A percentile compares a stretch with the other conserved stretches of the same genome.
Evolutionary conservation across 1,284 basidiomycete species (phyloP).

Genomic region (Malassezia arunalokei): DNA sequence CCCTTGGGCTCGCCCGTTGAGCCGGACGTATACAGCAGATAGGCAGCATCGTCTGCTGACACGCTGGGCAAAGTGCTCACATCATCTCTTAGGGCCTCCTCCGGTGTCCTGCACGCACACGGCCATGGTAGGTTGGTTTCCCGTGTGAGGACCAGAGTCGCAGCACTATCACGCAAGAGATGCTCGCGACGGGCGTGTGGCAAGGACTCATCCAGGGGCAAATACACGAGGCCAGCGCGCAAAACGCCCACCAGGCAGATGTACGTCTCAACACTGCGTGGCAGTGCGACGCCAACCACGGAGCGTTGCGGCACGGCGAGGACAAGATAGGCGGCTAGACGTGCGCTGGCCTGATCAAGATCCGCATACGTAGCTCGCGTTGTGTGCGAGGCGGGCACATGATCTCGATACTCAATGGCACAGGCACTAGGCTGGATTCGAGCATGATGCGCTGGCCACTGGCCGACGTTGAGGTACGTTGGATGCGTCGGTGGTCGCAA

Average conservation of each 20-base stretch:
- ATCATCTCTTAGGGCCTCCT: background rate
- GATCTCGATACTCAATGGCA: background rate
- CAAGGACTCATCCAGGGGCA: slow-evolving; percentile 44
- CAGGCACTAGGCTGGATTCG: background rate
- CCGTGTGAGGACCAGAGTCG: slow-evolving; percentile 18
- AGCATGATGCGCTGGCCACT: background rate
- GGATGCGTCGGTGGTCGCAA: background rate
- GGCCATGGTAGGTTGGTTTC: background rate
- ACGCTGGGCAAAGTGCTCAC: background rate
- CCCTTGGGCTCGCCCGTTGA: slow-evolving; percentile 40
- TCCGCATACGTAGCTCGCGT: slow-evolving; percentile 20
- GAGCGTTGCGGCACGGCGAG: slow-evolving; percentile 14
- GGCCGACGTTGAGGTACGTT: background rate
- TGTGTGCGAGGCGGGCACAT: background rate
- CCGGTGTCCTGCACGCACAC: background rate
- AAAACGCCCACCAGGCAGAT: slow-evolving; percentile 27
- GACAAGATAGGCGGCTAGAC: slow-evolving; percentile 15
- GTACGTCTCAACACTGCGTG: slow-evolving; percentile 32
- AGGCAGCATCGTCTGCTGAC: slow-evolving; percentile 23
- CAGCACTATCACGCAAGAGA: slow-evolving; percentile 28
- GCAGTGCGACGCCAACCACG: slow-evolving; percentile 30
- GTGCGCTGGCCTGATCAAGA: slow-evolving; percentile 18
- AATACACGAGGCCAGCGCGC: slow-evolving; percentile 31
- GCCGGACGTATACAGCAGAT: slow-evolving; percentile 42
- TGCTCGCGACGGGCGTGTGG: slow-evolving; percentile 36